Evolutionary conservation across 176 grass and related monocot species (phyloP).

Genomic region (Chloris gayana): DNA sequence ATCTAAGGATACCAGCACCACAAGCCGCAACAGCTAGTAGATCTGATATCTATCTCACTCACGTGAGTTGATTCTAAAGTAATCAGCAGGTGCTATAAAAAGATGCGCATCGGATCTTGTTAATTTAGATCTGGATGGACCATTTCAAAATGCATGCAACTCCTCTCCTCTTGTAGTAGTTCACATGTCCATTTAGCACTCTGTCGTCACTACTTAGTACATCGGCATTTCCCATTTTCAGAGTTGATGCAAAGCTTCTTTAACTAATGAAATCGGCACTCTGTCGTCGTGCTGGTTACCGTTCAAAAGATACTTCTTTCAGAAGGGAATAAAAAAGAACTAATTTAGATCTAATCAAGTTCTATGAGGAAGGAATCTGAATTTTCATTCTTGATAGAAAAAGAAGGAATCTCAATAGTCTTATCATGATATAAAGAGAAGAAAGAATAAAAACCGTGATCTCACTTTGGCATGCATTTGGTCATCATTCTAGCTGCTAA

Average conservation of each 20-base stretch:
- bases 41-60: background rate
- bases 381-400: no score
- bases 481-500: background rate
- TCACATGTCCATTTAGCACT: background rate
- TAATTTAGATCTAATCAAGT: no score
- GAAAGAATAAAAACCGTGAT: background rate
- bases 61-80: conserved; percentile 10
- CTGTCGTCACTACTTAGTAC: background rate
- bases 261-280: background rate
- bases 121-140: background rate
- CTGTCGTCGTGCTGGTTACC: background rate
- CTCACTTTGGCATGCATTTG: background rate
- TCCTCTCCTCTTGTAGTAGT: background rate
- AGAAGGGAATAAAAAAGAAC: no score
- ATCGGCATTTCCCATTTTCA: background rate
- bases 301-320: no score
- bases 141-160: conserved; percentile 10
- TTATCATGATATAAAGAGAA: background rate
- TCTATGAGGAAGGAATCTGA: no score
- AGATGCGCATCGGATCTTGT: conserved; percentile 3
- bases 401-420: background rate
- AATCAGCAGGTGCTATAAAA: background rate
- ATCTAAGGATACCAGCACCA: background rate
- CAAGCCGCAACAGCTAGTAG: background rate
- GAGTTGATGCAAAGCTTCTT: background rate